Base-by-base conservation (phyloP, 2,329 filamentous ascomycete genomes). In the Cordyceps cicadae region DNA sequence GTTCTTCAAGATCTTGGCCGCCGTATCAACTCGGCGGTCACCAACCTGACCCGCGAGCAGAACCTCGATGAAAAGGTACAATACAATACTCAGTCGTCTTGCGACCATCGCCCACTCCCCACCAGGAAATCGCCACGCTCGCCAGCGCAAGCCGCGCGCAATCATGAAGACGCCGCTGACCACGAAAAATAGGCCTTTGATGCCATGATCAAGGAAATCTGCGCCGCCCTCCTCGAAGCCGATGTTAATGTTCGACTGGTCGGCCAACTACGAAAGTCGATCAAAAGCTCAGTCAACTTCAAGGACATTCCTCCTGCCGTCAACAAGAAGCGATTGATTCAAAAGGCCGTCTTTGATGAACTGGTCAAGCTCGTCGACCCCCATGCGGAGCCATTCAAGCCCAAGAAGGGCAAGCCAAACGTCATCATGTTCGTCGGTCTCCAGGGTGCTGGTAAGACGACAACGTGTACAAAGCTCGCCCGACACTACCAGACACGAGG, bases 361-460 rank as follows among this genome's bases (percentile, higher is more conserved):
- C 86, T 99, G 57, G 93, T 97, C 66, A 88, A 91, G 70, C 87
- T 99, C 55, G 94, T 99, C 67, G 92, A 99, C 70, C 94, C 94
- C 29, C 93, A 97, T 75, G 88, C 90, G 68, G 92, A 96, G 66
- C 88, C 93, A 0, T 99, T 96, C 81, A 94, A 95, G 74, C 92
- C 93, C 24, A 96, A 95, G 79, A 99, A 97, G 77, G 92, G 92
- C 66, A 94, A 92, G 73, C 81, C 88, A 64, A 99, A 97, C 74
- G 90, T 99, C 71, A 97, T 99, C 75, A 99, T 99, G 94, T 97
- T 99, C 73, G 94, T 99, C 64, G 94, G 94, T 77, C 81, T 99
- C 54, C 94, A 99, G 76, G 94, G 94, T 80, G 91, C 93, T 5
- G 94, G 94, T 74, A 99, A 99, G 77, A 99, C 94, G 26, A 99